Conservation (phyloP, 805 yeast genomes). For the Debaryomyces castellii region DNA sequence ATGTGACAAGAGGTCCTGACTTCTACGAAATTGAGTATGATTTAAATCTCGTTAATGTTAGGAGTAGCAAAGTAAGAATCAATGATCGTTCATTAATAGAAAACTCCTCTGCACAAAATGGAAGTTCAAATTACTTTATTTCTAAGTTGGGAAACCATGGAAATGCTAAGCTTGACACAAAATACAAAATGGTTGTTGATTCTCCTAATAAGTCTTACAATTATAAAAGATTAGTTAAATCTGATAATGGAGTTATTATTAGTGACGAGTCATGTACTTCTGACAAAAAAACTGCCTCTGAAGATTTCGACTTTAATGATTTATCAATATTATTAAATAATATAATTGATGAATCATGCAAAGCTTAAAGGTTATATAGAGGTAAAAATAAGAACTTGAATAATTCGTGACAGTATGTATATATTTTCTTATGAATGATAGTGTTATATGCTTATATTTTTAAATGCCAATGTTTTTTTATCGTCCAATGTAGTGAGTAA, state of each 20-base stretch:
- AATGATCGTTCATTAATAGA: background rate
- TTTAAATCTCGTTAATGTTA: conserved; percentile 17
- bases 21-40: conserved; percentile 18
- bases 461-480: background rate
- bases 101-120: conserved; percentile 23
- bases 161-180: conserved; percentile 28
- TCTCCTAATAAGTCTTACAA: conserved; percentile 12
- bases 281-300: background rate
- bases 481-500: no score
- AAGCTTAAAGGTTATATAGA: no score
- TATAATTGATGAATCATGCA: background rate
- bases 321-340: background rate
- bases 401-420: no score
- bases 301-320: background rate
- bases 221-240: conserved; percentile 33
- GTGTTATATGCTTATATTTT: background rate
- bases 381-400: no score
- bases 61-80: conserved; percentile 11
- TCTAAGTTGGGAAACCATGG: conserved; percentile 32
- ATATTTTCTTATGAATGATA: background rate
- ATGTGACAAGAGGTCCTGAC: conserved; percentile 2
- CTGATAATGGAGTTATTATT: conserved; percentile 31
- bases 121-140: conserved; percentile 24
- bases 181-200: conserved; percentile 21
- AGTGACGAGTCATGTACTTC: conserved; percentile 7